Conservation (phyloP, 768 basidiomycete species). For the Russula emetica region DNA sequence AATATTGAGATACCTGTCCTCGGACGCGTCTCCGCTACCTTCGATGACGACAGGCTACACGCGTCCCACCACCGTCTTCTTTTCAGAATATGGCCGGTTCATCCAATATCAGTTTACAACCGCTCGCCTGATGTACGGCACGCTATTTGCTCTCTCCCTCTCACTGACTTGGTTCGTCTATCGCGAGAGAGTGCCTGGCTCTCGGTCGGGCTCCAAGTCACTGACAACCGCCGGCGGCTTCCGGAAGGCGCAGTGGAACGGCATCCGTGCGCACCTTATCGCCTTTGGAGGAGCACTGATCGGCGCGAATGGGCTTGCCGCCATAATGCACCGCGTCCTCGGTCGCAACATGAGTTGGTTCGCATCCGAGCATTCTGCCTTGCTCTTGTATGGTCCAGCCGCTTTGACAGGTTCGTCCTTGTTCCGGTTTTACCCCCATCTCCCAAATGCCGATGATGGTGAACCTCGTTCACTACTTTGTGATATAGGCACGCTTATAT, state of each 20-base stretch:
- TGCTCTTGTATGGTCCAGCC: constrained; percentile 72
- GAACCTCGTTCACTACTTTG: background rate
- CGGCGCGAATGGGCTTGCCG: constrained; percentile 66
- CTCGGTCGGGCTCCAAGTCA: background rate
- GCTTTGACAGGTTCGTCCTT: constrained; percentile 57
- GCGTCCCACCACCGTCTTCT: constrained; percentile 70
- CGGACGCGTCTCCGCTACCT: constrained; percentile 64
- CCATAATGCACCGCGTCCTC: constrained; percentile 57
- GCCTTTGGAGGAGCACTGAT: constrained; percentile 56
- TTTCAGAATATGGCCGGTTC: constrained; percentile 62
- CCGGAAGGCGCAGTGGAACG: constrained; percentile 42
- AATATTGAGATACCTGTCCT: constrained; percentile 69
- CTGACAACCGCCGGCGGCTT: constrained; percentile 31
- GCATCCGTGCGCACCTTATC: constrained; percentile 45
- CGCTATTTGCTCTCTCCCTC: constrained; percentile 47
- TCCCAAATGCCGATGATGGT: background rate
- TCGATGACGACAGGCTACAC: constrained; percentile 48
- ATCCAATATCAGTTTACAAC: constrained; percentile 70
- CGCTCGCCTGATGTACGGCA: constrained; percentile 59
- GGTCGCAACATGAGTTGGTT: constrained; percentile 86
- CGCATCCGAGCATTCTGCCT: constrained; percentile 54
- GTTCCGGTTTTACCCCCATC: background rate
- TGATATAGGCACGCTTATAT: constrained; percentile 58
- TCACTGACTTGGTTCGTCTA: constrained; percentile 41
- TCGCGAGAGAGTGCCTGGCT: constrained; percentile 34